Base-by-base conservation (phyloP, 768 basidiomycete genomes). In the Hygrophorus pudorinus region DNA sequence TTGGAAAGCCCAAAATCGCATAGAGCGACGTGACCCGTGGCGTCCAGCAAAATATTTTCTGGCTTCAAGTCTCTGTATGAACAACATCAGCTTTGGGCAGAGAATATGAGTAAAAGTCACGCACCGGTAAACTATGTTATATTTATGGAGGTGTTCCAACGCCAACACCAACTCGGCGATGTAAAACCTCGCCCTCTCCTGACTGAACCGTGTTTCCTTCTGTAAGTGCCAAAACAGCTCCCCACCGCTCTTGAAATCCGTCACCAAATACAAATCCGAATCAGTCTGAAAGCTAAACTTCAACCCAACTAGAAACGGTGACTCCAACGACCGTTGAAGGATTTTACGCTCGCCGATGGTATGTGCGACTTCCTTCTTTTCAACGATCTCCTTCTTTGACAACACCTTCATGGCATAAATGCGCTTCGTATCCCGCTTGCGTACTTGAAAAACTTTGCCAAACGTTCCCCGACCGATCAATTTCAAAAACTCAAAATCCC, bases 341-440 rank as follows among this genome's bases (percentile, higher is more conserved):
- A 99, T 98, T 71, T 98, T 98, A 64, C 96, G 84, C 65, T 99
- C 96, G 53, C 96, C 96, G 45, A 99, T 98, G 12, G 96, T 99
- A 62, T 99, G 96, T 7, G 94, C 94, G 36, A 99, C 91, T 63
- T 99, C 96, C 65, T 98, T 98, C 73, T 97, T 98, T 18, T 89
- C 93, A 44, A 98, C 80, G 55, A 99, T 98, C 65, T 99, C 96
- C 71, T 90, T 93, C 69, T 99, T 99, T 27, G 89, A 93, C 31
- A 99, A 75, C 45, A 98, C 89, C 59, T 99, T 99, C 94, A 99
- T 98, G 41, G 96, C 96, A 68, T 97, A 99, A 66, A 99, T 98
- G 37, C 96, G 87, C 63, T 90, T 87, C 33, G 96, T 99, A 68
- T 99, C 93, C 61, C 73, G 81, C 68, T 99, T 99, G 49, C 96